Percentiles rank a stretch among this genome's conserved stretches.
phyloP scores from a whole-genome alignment of 2,329 filamentous ascomycete genomes.

The Calonectria leucothoes region DNA sequence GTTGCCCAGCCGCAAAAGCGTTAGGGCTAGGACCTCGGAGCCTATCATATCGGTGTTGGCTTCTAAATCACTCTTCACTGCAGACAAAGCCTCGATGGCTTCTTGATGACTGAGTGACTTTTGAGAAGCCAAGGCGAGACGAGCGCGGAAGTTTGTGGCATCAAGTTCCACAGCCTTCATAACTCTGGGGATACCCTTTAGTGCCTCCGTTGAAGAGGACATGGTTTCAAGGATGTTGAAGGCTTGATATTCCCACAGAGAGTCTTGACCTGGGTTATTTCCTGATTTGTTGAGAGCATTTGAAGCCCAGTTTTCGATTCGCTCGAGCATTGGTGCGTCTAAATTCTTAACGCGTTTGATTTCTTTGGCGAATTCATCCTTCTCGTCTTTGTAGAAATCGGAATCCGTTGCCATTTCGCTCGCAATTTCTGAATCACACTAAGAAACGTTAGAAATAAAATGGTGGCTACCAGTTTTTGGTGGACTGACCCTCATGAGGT shows the following conservation, averaged over 20 bases:
- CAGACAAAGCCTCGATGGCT: background rate
- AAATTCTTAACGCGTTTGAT: background rate
- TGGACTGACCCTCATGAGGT: background rate
- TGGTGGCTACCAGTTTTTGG: background rate
- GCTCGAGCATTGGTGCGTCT: background rate
- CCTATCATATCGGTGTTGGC: background rate
- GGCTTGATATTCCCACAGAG: background rate
- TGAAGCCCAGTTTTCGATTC: background rate
- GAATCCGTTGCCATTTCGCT: background rate
- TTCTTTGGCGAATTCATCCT: background rate
- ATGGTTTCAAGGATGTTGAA: background rate
- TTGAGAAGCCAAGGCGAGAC: background rate
- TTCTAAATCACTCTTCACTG: background rate
- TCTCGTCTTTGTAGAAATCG: background rate
- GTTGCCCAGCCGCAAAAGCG: background rate
- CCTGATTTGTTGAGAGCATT: background rate
- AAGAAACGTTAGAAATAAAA: background rate
- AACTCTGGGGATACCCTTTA: background rate
- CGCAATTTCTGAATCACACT: background rate
- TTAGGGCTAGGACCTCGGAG: background rate
- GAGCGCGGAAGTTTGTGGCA: background rate
- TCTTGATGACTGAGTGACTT: background rate
- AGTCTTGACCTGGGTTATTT: background rate
- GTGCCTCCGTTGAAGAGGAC: background rate
- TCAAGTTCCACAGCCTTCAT: background rate